Conservation (phyloP, 2,329 filamentous ascomycete genomes). For the Fusarium sp. region DNA sequence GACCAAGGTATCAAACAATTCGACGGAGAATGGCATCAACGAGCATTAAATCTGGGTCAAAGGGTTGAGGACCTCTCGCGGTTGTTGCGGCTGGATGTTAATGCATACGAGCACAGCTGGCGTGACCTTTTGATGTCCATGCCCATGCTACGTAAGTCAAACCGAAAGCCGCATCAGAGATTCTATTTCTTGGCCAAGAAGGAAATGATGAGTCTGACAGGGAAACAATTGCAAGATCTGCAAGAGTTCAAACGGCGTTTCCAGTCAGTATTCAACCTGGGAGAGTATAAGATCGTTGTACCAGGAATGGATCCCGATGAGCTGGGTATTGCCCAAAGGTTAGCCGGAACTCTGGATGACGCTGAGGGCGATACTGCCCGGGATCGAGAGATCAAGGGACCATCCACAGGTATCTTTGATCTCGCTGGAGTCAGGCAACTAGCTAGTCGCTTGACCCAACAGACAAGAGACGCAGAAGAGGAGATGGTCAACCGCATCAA, state of each 20-base stretch:
- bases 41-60: slow-evolving; percentile 16
- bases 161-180: slow-evolving; percentile 33
- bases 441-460: background rate
- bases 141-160: slow-evolving; percentile 44
- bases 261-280: slow-evolving; percentile 22
- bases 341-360: slow-evolving; percentile 40
- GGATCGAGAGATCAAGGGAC: slow-evolving; percentile 12
- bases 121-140: slow-evolving; percentile 41
- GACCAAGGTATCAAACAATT: slow-evolving; percentile 7
- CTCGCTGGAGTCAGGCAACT: slow-evolving; percentile 16
- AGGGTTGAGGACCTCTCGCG: slow-evolving; percentile 27
- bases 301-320: slow-evolving; percentile 22
- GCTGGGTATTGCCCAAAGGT: slow-evolving; percentile 36
- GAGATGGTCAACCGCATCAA: slow-evolving; percentile 9
- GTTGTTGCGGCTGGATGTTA: slow-evolving; percentile 23
- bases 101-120: slow-evolving; percentile 32
- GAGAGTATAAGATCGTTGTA: slow-evolving; percentile 36
- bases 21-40: slow-evolving; percentile 32
- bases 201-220: slow-evolving; percentile 40
- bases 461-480: slow-evolving; percentile 9
- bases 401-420: slow-evolving; percentile 37
- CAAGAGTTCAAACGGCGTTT: slow-evolving; percentile 32
- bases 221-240: slow-evolving; percentile 17
- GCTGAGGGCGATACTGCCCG: slow-evolving; percentile 4
- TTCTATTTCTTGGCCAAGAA: slow-evolving; percentile 43